These are phyloP conservation scores for Podila epicladia DNA, from an alignment of 192 early-diverging fungal genomes.

Conservation along the genomic window DNA sequence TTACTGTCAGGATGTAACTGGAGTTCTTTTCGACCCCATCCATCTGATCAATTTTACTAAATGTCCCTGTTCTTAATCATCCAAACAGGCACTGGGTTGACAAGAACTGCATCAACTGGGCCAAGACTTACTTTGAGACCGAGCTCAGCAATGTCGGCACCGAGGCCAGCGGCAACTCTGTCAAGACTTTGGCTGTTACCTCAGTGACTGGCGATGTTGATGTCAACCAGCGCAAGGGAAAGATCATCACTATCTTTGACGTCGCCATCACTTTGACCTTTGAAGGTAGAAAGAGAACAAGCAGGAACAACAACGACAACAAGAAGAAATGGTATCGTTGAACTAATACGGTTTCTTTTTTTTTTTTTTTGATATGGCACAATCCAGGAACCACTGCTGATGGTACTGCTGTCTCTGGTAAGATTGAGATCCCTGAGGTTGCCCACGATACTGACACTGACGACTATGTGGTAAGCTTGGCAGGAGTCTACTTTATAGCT, in stretches of 20 bases:
- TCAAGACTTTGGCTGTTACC: conserved; percentile 67
- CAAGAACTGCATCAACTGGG: conserved; percentile 95
- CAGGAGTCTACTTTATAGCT: background rate
- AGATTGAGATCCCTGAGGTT: conserved; percentile 88
- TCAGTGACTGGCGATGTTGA: conserved; percentile 88
- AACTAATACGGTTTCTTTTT: background rate
- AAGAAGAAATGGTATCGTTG: background rate
- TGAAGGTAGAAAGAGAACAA: conserved; percentile 55
- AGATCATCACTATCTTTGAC: conserved; percentile 95
- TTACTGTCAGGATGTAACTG: too few relatives aligned
- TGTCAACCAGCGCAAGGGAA: conserved; percentile 95
- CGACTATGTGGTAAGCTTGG: conserved; percentile 75
- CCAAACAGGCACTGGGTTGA: conserved; percentile 51
- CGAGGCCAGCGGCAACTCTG: conserved; percentile 64
- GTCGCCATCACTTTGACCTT: conserved; percentile 82
- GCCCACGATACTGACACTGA: conserved; percentile 88
- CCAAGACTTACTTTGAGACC: conserved; percentile 81
- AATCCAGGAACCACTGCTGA: conserved; percentile 59
- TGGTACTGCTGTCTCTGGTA: conserved; percentile 74
- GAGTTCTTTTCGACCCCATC: too few relatives aligned
- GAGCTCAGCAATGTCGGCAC: conserved; percentile 66
- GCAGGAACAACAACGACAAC: too few relatives aligned
- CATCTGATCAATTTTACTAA: too few relatives aligned
- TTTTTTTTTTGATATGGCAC: background rate
- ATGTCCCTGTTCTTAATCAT: background rate